Percentiles rank a stretch among this genome's conserved stretches.
Evolutionary conservation across 2,329 filamentous ascomycete species (phyloP).

Genomic region (Microsporum canis): DNA sequence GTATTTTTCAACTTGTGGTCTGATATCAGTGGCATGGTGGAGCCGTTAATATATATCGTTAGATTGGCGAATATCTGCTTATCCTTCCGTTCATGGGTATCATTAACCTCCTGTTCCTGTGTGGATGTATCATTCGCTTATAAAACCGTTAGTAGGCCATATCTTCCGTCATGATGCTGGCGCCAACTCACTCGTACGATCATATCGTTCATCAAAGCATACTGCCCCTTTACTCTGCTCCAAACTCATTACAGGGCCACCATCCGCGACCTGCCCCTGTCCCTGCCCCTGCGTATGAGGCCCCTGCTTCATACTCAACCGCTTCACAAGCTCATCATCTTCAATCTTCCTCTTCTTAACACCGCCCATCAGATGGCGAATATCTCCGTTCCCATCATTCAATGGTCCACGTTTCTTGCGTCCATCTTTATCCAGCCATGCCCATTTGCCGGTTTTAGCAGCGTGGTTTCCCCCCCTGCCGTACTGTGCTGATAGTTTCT

Average conservation of each 20-base stretch:
- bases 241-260: neutral
- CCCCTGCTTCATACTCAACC: neutral
- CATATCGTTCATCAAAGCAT: neutral
- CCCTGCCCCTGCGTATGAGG: neutral
- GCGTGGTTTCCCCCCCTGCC: conserved; percentile 8
- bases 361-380: conserved; percentile 38
- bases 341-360: conserved; percentile 32
- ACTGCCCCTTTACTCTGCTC: neutral
- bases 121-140: conserved; percentile 13
- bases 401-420: neutral
- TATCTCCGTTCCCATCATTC: conserved; percentile 16
- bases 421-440: neutral
- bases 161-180: neutral
- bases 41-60: conserved; percentile 77
- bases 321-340: neutral
- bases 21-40: conserved; percentile 66
- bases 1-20: conserved; percentile 78
- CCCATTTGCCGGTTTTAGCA: conserved; percentile 19
- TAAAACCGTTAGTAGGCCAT: neutral
- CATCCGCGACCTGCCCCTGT: neutral
- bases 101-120: conserved; percentile 16
- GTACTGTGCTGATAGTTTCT: conserved; percentile 13
- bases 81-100: neutral
- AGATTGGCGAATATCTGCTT: conserved; percentile 55
- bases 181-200: neutral